Base-by-base conservation (phyloP, 345 rosid species). In the Gossypium bickii region DNA sequence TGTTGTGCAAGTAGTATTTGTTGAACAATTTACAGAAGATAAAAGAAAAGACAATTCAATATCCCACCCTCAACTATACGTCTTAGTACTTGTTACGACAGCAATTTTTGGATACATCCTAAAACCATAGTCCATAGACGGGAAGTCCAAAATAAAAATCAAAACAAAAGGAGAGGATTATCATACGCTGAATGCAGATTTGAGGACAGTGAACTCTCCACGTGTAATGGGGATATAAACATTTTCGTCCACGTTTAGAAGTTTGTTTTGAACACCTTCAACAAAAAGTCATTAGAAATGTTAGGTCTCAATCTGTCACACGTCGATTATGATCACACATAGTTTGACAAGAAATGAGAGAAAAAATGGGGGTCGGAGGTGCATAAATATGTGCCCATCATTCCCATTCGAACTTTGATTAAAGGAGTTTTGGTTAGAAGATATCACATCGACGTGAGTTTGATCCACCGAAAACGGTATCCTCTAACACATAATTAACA, bases 251-350 rank as follows among this genome's bases (percentile, higher is more conserved):
- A 91, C 13, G 78, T 91, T 94, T 74, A 84, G 34, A 74, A 87
- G 87, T 88, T 83, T 89, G 85, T 91, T 92, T 82, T 92, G 98
- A 74, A 94, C 95, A 85, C 90, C 97, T 92, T 76, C 64, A 83
- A 70, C 3, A 16, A 3, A 34, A 76, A 71, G 47, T 18, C 74
- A 81, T 59, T 64, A 76, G n/a, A 25, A 69, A 69, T 48, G 44
- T 24, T 20, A 68, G 17, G 58, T 25, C 71, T 45, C 57, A 68
- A 48, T 22, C 29, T 48, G 43, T 49, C 58, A 51, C 59, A 25
- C 41, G 9, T 25, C 9, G 72, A 68, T 68, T 68, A 51, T 27
- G 51, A 68, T 16, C 72, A 51, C 72, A 68, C 0, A 17, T 2
- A 16, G 9, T 6, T 4, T 15, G 22, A 48, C 13, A 68, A 10